Percentiles rank a stretch among this genome's conserved stretches.
Evolutionary conservation across 2,329 filamentous ascomycete species (phyloP).

Genomic region (Arachnomyces sp.): DNA sequence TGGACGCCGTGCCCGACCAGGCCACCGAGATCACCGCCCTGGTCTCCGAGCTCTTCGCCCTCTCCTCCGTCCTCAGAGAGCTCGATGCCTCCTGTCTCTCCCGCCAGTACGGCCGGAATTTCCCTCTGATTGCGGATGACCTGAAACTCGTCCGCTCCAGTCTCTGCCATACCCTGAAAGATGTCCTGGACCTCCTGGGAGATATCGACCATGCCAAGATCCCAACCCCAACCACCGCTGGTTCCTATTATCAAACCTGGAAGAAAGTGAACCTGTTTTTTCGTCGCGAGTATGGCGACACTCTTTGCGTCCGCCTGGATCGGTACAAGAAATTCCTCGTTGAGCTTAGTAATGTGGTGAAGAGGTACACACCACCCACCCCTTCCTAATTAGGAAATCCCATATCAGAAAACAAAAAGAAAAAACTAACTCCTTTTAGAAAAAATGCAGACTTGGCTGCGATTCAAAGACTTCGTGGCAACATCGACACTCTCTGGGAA

Average conservation of each 20-base stretch:
- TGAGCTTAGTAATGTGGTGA: constrained; percentile 37
- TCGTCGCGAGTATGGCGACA: constrained; percentile 38
- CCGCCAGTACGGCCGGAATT: constrained; percentile 31
- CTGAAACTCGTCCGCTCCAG: constrained; percentile 43
- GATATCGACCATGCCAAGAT: constrained; percentile 25
- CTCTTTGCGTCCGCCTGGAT: constrained; percentile 41
- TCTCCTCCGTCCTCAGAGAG: constrained; percentile 44
- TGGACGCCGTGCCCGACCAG: constrained; percentile 43
- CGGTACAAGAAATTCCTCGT: constrained; percentile 45
- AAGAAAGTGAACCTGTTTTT: constrained; percentile 41
- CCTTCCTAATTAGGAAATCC: not conserved
- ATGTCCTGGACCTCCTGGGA: constrained; percentile 42
- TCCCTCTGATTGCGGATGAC: constrained; percentile 38
- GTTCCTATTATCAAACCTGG: constrained; percentile 45
- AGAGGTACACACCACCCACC: constrained; percentile 33
- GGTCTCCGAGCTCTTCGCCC: constrained; percentile 48
- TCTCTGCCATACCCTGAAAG: constrained; percentile 44
- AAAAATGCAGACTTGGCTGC: constrained; percentile 9
- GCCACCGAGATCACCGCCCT: constrained; percentile 46
- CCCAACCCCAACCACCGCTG: constrained; percentile 14
- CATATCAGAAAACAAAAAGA: too few species aligned
- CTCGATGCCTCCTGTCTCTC: constrained; percentile 39
- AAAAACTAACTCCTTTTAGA: not conserved
- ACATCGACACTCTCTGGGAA: constrained; percentile 20
- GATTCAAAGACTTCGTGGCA: constrained; percentile 17